These are phyloP conservation scores for Arthromyces matolae DNA, from an alignment of 768 basidiomycete genomes.

Conservation along the genomic window DNA sequence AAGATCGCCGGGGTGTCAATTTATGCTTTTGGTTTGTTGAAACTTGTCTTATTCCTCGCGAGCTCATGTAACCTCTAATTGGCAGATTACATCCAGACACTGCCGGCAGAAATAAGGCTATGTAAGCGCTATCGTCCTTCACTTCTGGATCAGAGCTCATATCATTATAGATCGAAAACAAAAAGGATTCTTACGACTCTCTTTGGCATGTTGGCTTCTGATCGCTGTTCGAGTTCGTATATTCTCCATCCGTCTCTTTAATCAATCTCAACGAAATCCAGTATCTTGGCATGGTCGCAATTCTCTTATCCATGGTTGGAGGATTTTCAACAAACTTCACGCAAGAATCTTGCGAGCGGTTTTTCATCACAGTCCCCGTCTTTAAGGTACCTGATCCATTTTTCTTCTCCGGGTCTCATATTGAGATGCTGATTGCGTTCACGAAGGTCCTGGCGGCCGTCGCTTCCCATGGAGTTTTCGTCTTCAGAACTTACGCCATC, in stretches of 20 bases:
- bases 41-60: neutral
- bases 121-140: constrained; percentile 7
- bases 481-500: constrained; percentile 20
- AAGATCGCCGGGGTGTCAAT: constrained; percentile 20
- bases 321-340: constrained; percentile 17
- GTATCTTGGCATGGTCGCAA: constrained; percentile 20
- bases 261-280: constrained; percentile 1
- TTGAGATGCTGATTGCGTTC: neutral
- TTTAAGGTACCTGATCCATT: constrained; percentile 13
- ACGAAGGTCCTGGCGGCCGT: constrained; percentile 18
- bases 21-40: constrained; percentile 16
- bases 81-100: constrained; percentile 19
- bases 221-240: constrained; percentile 14
- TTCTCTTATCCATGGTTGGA: constrained; percentile 15
- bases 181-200: constrained; percentile 14
- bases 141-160: neutral
- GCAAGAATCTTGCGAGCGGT: constrained; percentile 8
- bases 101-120: constrained; percentile 17
- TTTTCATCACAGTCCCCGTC: constrained; percentile 16
- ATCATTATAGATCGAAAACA: constrained; percentile 13
- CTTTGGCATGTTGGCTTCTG: constrained; percentile 18
- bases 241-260: neutral
- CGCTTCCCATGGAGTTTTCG: constrained; percentile 19
- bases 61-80: neutral
- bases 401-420: too few relatives aligned